Percentiles rank a stretch among this genome's conserved stretches.
phyloP scores from a whole-genome alignment of 805 yeast genomes.

The Zygosaccharomyces pseudorouxii region DNA sequence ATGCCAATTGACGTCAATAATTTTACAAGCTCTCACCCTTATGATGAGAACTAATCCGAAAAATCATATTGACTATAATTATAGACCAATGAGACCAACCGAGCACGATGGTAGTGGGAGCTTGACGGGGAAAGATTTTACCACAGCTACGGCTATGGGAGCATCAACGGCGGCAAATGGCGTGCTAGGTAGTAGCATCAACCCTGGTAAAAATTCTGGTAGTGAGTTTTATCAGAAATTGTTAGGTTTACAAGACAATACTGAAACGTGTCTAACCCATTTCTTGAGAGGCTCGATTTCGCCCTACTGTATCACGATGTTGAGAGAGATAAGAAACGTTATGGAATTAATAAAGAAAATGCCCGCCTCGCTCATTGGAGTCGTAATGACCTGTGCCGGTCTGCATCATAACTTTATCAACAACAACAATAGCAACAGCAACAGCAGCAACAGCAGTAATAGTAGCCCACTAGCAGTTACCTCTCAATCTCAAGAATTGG shows the following conservation, averaged over 20 bases:
- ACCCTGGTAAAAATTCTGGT: slow-evolving; percentile 4
- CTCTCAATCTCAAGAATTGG: slow-evolving; percentile 26
- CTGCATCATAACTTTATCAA: slow-evolving; percentile 13
- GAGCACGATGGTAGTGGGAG: neutral
- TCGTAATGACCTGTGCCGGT: slow-evolving; percentile 24
- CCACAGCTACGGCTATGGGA: neutral
- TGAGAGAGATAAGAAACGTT: slow-evolving; percentile 27
- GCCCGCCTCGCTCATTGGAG: slow-evolving; percentile 30
- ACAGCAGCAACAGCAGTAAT: too few relatives aligned
- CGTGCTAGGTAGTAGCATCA: neutral
- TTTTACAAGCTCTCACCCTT: slow-evolving; percentile 23
- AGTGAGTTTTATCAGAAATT: slow-evolving; percentile 30
- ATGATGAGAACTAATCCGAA: slow-evolving; percentile 30
- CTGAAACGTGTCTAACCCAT: slow-evolving; percentile 12
- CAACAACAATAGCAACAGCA: neutral
- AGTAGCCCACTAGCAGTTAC: neutral
- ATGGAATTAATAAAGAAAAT: slow-evolving; percentile 29
- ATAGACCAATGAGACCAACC: slow-evolving; percentile 13
- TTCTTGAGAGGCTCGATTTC: slow-evolving; percentile 26
- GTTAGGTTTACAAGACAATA: slow-evolving; percentile 25
- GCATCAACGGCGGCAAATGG: neutral
- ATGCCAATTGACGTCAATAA: slow-evolving; percentile 23
- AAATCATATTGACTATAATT: slow-evolving; percentile 29
- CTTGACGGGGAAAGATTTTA: neutral
- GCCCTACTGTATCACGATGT: slow-evolving; percentile 29